Percentiles rank a stretch among this genome's conserved stretches.
Conservation (phyloP, 2,329 filamentous ascomycete genomes). For the Colletotrichum theobromicola region DNA sequence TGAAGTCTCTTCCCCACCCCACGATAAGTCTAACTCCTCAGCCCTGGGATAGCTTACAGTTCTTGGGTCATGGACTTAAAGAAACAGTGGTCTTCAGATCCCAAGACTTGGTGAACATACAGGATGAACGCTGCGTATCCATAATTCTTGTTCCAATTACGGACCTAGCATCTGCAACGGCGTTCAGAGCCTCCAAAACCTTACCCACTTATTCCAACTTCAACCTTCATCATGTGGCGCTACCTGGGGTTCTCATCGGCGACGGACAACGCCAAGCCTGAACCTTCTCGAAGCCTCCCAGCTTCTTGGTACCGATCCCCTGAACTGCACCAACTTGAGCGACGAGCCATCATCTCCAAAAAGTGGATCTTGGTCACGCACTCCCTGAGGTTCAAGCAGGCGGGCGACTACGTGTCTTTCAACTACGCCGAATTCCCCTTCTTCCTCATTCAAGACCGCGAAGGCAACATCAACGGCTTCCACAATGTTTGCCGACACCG, state of each 20-base stretch:
- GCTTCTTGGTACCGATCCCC: conserved; percentile 27
- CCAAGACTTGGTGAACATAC: neutral
- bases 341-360: conserved; percentile 43
- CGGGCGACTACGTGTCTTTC: conserved; percentile 23
- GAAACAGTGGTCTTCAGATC: neutral
- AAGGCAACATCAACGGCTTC: conserved; percentile 24
- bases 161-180: neutral
- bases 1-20: conserved; percentile 5
- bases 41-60: neutral
- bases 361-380: conserved; percentile 34
- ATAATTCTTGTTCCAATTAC: neutral
- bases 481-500: conserved; percentile 27
- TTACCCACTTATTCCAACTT: neutral
- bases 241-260: conserved; percentile 7
- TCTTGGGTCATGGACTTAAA: neutral
- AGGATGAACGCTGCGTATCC: neutral
- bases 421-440: conserved; percentile 25
- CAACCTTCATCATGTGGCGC: conserved; percentile 1
- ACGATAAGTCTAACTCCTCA: neutral
- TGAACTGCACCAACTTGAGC: conserved; percentile 44
- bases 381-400: conserved; percentile 21
- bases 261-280: neutral
- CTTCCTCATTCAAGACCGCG: conserved; percentile 25
- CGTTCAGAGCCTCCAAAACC: neutral
- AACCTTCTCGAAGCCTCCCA: conserved; percentile 25